Evolutionary conservation across 2,329 filamentous ascomycete genomes (phyloP).

Genomic region (Sporothrix curviconia): DNA sequence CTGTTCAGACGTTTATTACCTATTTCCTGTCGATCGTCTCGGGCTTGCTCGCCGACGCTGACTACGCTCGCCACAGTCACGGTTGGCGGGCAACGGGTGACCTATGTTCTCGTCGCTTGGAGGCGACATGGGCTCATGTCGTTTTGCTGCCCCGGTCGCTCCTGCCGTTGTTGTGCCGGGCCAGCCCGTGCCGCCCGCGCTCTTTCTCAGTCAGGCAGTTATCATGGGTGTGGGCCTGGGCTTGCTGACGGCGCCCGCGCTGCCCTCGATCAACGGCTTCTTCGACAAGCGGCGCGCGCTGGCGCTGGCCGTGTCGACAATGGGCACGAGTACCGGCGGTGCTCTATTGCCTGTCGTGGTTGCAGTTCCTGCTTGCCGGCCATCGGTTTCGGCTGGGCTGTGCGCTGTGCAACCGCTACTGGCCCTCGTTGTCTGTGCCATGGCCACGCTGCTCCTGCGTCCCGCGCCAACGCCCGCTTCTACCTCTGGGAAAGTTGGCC

Average conservation of each 20-base stretch:
- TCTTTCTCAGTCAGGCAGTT: slow-evolving; percentile 48
- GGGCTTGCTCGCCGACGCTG: slow-evolving; percentile 45
- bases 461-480: not conserved
- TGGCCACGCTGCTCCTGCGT: slow-evolving; percentile 37
- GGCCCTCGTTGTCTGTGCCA: slow-evolving; percentile 40
- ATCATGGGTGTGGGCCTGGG: slow-evolving; percentile 49
- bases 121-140: slow-evolving; percentile 45
- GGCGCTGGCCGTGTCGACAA: slow-evolving; percentile 53
- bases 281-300: slow-evolving; percentile 51
- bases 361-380: slow-evolving; percentile 52
- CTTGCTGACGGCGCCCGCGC: slow-evolving; percentile 47
- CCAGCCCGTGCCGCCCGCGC: not conserved
- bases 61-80: slow-evolving; percentile 39
- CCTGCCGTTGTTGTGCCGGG: not conserved
- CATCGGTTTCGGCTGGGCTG: slow-evolving; percentile 60
- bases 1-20: slow-evolving; percentile 44
- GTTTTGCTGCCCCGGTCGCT: slow-evolving; percentile 43
- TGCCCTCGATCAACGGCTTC: slow-evolving; percentile 50
- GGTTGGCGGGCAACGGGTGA: slow-evolving; percentile 32
- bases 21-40: slow-evolving; percentile 43
- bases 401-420: slow-evolving; percentile 56
- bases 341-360: slow-evolving; percentile 55
- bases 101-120: slow-evolving; percentile 39
- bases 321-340: slow-evolving; percentile 56
- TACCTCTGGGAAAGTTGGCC: too few relatives aligned